Percentiles rank a stretch among this genome's conserved stretches.
phyloP scores from a whole-genome alignment of 148 eudicot species.

The Simmondsia chinensis region DNA sequence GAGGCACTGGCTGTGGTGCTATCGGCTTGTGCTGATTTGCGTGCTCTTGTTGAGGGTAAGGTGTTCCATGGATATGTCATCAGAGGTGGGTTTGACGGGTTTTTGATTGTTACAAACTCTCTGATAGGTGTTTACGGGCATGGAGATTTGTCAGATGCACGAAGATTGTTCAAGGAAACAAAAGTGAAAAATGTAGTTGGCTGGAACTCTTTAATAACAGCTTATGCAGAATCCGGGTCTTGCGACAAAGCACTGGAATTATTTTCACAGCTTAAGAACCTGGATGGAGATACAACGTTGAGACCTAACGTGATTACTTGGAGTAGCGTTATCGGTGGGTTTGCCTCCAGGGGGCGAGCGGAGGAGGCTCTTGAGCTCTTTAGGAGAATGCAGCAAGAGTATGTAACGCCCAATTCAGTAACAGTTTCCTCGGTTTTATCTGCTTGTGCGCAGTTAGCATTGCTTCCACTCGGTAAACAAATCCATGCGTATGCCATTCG shows the following conservation, averaged over 20 bases:
- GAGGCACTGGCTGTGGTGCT: conserved; percentile 56
- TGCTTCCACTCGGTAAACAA: conserved; percentile 38
- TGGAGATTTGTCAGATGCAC: conserved; percentile 30
- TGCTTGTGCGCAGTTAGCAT: conserved; percentile 49
- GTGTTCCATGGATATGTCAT: conserved; percentile 34
- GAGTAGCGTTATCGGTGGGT: conserved; percentile 43
- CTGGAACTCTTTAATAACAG: conserved; percentile 61
- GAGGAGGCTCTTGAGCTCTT: conserved; percentile 42
- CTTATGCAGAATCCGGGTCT: conserved; percentile 45
- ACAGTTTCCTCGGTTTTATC: conserved; percentile 37
- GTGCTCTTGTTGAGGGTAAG: conserved; percentile 20
- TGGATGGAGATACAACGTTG: conserved; percentile 8
- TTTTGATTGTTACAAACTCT: conserved; percentile 37
- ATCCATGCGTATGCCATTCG: conserved; percentile 38
- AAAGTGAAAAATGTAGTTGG: conserved; percentile 38
- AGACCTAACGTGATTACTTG: conserved; percentile 53
- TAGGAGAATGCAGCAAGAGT: conserved; percentile 43
- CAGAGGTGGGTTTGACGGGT: conserved; percentile 38
- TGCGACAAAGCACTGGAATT: conserved; percentile 45
- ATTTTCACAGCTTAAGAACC: conserved; percentile 30
- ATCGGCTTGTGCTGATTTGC: conserved; percentile 40
- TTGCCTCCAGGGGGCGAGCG: conserved; percentile 28
- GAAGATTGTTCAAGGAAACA: conserved; percentile 30
- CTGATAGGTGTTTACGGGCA: conserved; percentile 48
- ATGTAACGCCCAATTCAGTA: conserved; percentile 30